phyloP scores from a whole-genome alignment of 2,329 filamentous ascomycete species.

The Fusarium buharicum region DNA sequence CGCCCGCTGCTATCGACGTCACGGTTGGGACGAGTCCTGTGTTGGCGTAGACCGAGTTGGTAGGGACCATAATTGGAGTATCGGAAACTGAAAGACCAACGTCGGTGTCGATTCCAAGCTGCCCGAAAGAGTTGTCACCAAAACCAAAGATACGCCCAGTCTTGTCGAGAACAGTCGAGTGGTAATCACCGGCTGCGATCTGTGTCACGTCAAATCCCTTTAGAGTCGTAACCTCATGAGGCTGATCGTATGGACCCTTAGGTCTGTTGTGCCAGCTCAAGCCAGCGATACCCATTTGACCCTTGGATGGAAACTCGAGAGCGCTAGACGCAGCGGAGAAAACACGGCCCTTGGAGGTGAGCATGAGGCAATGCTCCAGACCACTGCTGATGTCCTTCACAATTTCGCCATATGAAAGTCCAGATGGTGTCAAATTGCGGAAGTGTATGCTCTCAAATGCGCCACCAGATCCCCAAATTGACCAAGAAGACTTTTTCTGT shows the following conservation, averaged over 20 bases:
- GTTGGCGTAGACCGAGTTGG: slow-evolving; percentile 77
- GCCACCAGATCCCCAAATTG: slow-evolving; percentile 69
- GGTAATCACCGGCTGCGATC: slow-evolving; percentile 86
- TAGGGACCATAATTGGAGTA: slow-evolving; percentile 74
- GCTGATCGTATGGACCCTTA: slow-evolving; percentile 79
- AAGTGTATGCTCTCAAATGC: slow-evolving; percentile 68
- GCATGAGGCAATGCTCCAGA: slow-evolving; percentile 84
- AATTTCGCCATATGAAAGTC: slow-evolving; percentile 75
- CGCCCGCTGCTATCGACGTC: slow-evolving; percentile 85
- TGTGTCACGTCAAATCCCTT: slow-evolving; percentile 75
- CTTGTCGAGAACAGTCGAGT: slow-evolving; percentile 82
- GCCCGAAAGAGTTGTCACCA: slow-evolving; percentile 91
- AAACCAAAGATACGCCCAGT: slow-evolving; percentile 84
- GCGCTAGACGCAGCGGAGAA: slow-evolving; percentile 88
- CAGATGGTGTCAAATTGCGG: slow-evolving; percentile 73
- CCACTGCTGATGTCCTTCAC: slow-evolving; percentile 80
- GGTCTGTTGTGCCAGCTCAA: slow-evolving; percentile 83
- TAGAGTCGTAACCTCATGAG: slow-evolving; percentile 80
- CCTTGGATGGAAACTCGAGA: slow-evolving; percentile 79
- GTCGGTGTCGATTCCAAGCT: slow-evolving; percentile 83
- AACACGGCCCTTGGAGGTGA: slow-evolving; percentile 85
- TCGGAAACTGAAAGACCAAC: slow-evolving; percentile 71
- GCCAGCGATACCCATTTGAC: slow-evolving; percentile 88
- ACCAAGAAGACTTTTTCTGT: slow-evolving; percentile 72
- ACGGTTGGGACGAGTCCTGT: slow-evolving; percentile 72